phyloP scores from a whole-genome alignment of 352 stramenopile species.

The Phytophthora capsici region DNA sequence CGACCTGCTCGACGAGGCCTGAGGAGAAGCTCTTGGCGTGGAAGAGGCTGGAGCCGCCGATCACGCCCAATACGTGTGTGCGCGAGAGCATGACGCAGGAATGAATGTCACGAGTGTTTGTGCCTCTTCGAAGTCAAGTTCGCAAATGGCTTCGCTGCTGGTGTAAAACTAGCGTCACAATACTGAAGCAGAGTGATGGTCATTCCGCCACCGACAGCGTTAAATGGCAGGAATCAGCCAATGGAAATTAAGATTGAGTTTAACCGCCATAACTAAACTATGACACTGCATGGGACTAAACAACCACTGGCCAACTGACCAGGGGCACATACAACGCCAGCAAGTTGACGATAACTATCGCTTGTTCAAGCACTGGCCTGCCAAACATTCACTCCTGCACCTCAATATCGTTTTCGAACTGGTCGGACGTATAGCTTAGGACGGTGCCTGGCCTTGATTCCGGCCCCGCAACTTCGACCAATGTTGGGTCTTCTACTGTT shows the following conservation, averaged over 20 bases:
- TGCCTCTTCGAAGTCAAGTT: slow-evolving; percentile 1
- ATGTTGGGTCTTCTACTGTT: slow-evolving; percentile 1
- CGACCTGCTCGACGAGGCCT: slow-evolving; percentile 55
- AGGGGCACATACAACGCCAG: background rate
- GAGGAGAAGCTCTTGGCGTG: slow-evolving; percentile 75
- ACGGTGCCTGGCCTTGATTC: slow-evolving; percentile 51
- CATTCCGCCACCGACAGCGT: slow-evolving; percentile 5
- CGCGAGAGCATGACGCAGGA: slow-evolving; percentile 4
- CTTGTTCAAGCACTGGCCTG: slow-evolving; percentile 2
- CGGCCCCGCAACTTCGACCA: background rate
- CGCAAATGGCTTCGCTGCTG: slow-evolving; percentile 1
- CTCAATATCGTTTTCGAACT: slow-evolving; percentile 66
- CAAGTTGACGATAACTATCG: background rate
- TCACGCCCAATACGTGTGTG: slow-evolving; percentile 77
- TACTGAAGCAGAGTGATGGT: slow-evolving; percentile 6
- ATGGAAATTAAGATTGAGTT: background rate
- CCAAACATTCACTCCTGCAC: slow-evolving; percentile 19
- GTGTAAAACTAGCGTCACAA: background rate
- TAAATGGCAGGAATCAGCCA: background rate
- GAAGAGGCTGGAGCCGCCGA: slow-evolving; percentile 88
- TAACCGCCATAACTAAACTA: too few relatives aligned
- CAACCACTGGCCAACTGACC: background rate
- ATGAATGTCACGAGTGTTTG: background rate
- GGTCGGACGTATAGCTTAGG: slow-evolving; percentile 66
- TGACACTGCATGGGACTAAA: slow-evolving; percentile 8